Evolutionary conservation across 495 filamentous ascomycete species (phyloP), one percentile per base, ranked within the genome.

Genomic region (Elaphomyces granulatus): DNA sequence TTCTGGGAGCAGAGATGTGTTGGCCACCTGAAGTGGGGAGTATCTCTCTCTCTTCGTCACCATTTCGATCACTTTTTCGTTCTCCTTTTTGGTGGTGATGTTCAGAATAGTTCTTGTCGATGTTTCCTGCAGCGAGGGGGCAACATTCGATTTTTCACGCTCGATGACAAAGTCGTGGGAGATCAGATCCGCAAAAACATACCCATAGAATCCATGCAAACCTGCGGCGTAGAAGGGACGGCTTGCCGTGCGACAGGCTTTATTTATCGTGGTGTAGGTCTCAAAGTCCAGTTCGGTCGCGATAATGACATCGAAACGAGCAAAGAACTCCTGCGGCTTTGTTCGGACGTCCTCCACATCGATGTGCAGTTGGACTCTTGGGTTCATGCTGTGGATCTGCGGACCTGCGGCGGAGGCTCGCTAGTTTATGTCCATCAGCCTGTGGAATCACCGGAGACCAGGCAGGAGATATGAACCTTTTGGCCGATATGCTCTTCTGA

Each of bases 31-130:
- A 46, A 90, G 77, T 3, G 85, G 84, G 9, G 77, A 80, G 65
- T 94, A 98, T 3, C 76, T 55, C 52, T 98, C 90, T 36, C 84
- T 71, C 61, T 96, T 96, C 32, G 81, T 93, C 34, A 95, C 87
- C 54, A 90, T 74, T 49, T 98, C 90, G 19, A 80, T 75, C n/a
- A 63, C 58, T 56, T 86, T 87, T 18, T 68, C 70, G 42, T 70
- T 68, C 45, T 88, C 80, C 42, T 76, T 77, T 51, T 84, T 88
- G 28, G 72, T 78, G 10, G 74, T 68, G 20, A 81, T 75, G 18
- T 73, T 66, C 8, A 88, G 56, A 30, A 95, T 67, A 45, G 74
- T 78, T 19, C 92, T 74, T 10, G 90, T 95, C 17, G 69, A 63
- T 0, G 83, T 79, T 50, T 96, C 90, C 37, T 75, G 73, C 4